Conservation (phyloP, 768 basidiomycete genomes). For the Boletus subparvulus region DNA sequence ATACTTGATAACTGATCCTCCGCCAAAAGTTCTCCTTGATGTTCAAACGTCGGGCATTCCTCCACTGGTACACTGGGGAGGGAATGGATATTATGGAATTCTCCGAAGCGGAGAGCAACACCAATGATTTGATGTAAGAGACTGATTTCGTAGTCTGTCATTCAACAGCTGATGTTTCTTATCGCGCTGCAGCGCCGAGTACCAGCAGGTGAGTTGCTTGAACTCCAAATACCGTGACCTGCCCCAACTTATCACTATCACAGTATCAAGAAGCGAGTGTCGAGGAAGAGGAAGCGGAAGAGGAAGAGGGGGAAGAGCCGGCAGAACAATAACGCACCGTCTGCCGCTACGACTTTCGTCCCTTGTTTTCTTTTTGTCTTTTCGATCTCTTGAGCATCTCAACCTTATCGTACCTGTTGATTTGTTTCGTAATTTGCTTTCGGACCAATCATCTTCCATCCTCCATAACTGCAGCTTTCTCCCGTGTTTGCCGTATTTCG, state of each 20-base stretch:
- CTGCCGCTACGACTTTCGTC: background rate
- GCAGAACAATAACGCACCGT: slow-evolving; percentile 31
- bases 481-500: background rate
- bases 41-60: slow-evolving; percentile 83
- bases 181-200: slow-evolving; percentile 66
- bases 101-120: slow-evolving; percentile 84
- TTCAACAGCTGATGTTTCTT: slow-evolving; percentile 7
- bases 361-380: background rate
- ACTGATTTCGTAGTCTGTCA: background rate
- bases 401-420: slow-evolving; percentile 16
- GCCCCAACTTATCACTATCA: background rate
- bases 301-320: slow-evolving; percentile 35
- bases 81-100: slow-evolving; percentile 88
- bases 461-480: background rate
- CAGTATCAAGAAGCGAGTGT: slow-evolving; percentile 62
- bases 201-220: slow-evolving; percentile 65
- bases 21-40: slow-evolving; percentile 63
- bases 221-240: background rate
- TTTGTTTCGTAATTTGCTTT: slow-evolving; percentile 22
- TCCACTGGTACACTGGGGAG: slow-evolving; percentile 90
- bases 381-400: background rate
- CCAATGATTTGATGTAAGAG: slow-evolving; percentile 75
- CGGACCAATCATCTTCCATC: slow-evolving; percentile 8
- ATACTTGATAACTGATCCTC: slow-evolving; percentile 1
- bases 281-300: slow-evolving; percentile 35